Conservation (phyloP, 2,329 filamentous ascomycete species). For the Torrubiella hemipterigena region DNA sequence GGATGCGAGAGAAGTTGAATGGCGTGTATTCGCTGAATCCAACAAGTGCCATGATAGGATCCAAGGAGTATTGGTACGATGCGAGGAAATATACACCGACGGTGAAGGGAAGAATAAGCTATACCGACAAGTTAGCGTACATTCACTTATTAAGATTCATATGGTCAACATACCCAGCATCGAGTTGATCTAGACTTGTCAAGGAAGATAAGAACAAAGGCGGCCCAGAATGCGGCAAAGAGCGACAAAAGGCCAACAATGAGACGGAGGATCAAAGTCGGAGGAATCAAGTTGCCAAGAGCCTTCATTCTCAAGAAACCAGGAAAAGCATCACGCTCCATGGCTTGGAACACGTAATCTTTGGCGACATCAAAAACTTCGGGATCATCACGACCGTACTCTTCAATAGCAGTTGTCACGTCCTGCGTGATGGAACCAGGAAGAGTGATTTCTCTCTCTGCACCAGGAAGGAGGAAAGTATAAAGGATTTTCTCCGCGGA, state of each 20-base stretch:
- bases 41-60: conserved; percentile 79
- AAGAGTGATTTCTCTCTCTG: conserved; percentile 90
- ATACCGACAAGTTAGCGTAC: conserved; percentile 10
- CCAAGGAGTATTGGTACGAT: conserved; percentile 91
- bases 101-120: conserved; percentile 77
- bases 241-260: conserved; percentile 76
- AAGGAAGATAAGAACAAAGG: conserved; percentile 86
- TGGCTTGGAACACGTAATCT: conserved; percentile 98
- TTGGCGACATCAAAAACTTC: conserved; percentile 96
- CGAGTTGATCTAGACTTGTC: conserved; percentile 61
- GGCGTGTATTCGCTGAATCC: conserved; percentile 95
- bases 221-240: conserved; percentile 89
- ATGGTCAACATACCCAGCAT: conserved; percentile 60
- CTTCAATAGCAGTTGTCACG: conserved; percentile 80
- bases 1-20: conserved; percentile 77
- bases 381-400: conserved; percentile 83
- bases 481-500: conserved; percentile 99
- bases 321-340: conserved; percentile 98
- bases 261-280: conserved; percentile 75
- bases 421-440: conserved; percentile 77
- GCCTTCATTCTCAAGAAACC: conserved; percentile 93
- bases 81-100: conserved; percentile 79
- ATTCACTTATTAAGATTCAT: background rate
- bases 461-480: conserved; percentile 87
- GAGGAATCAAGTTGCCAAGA: conserved; percentile 85